Conservation (phyloP, 495 filamentous ascomycete species). For the Mytilinidion resinicola region DNA sequence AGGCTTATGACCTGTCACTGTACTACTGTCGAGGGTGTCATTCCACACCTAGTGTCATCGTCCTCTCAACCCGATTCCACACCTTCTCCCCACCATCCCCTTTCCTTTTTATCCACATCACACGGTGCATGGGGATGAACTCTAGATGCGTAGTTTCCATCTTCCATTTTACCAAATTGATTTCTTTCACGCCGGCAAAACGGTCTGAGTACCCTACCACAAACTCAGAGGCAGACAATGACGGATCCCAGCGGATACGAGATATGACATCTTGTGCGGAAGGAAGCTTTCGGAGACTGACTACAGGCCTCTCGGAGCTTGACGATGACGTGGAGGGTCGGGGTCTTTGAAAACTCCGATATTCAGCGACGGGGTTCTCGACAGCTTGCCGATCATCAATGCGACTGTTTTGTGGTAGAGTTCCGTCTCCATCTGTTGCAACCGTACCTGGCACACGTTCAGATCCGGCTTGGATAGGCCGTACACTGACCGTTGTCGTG, state of each 20-base stretch:
- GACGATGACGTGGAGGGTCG: no score
- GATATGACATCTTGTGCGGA: conserved; percentile 57
- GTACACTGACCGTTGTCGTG: not conserved
- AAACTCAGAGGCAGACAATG: conserved; percentile 52
- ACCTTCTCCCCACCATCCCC: conserved; percentile 28
- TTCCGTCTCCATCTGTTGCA: no score
- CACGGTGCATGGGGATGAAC: conserved; percentile 73
- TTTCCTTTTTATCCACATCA: conserved; percentile 58
- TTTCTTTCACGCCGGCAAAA: conserved; percentile 58
- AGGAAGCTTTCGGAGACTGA: conserved; percentile 25
- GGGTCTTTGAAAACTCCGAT: no score
- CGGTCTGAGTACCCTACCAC: conserved; percentile 69
- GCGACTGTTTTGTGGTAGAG: no score
- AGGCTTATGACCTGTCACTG: no score
- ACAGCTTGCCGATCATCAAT: no score
- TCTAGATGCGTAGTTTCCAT: conserved; percentile 69
- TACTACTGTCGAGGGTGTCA: no score
- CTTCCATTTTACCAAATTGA: conserved; percentile 58
- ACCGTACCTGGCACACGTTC: no score
- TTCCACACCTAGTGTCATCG: no score
- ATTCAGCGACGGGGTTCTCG: no score
- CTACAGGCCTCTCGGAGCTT: no score
- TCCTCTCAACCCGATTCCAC: conserved; percentile 50
- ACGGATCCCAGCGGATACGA: conserved; percentile 64
- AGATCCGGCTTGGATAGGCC: no score